A percentile compares a stretch with the other conserved stretches of the same genome.
phyloP scores from a whole-genome alignment of 768 basidiomycete genomes.

The Rhodosporidiobolus odoratus region DNA sequence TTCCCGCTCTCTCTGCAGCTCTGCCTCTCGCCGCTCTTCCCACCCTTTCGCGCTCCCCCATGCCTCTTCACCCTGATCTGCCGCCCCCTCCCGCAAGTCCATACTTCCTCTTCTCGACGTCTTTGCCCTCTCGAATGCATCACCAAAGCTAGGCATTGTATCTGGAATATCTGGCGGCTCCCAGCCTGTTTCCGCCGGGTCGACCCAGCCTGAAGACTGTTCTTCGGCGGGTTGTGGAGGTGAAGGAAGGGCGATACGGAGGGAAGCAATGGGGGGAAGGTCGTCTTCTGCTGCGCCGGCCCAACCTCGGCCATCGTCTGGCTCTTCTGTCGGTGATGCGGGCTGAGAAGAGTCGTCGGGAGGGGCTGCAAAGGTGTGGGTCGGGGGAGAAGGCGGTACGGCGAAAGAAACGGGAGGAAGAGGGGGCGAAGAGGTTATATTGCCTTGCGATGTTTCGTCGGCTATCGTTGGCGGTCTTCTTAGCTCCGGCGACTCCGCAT shows the following conservation, averaged over 20 bases:
- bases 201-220: not conserved
- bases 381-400: not conserved
- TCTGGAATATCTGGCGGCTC: not conserved
- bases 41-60: conserved; percentile 17
- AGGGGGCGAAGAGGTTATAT: not conserved
- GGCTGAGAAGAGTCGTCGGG: not conserved
- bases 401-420: not conserved
- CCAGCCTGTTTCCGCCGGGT: conserved; percentile 14
- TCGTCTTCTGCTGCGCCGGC: not conserved
- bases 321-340: not conserved
- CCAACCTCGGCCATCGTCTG: conserved; percentile 28
- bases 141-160: conserved; percentile 17
- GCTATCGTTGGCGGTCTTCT: too few species aligned
- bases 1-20: not conserved
- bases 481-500: not conserved
- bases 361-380: not conserved
- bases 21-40: conserved; percentile 18
- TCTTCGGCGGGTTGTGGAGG: not conserved
- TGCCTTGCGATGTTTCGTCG: not conserved
- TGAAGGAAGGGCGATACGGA: not conserved
- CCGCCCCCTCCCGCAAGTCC: not conserved
- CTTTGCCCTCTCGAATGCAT: conserved; percentile 7
- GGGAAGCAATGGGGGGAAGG: conserved; percentile 18
- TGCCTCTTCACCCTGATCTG: conserved; percentile 21
- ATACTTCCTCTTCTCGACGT: not conserved